Evolutionary conservation across 208 protist species (phyloP).

Genomic region (Trypanosoma cruzi): DNA sequence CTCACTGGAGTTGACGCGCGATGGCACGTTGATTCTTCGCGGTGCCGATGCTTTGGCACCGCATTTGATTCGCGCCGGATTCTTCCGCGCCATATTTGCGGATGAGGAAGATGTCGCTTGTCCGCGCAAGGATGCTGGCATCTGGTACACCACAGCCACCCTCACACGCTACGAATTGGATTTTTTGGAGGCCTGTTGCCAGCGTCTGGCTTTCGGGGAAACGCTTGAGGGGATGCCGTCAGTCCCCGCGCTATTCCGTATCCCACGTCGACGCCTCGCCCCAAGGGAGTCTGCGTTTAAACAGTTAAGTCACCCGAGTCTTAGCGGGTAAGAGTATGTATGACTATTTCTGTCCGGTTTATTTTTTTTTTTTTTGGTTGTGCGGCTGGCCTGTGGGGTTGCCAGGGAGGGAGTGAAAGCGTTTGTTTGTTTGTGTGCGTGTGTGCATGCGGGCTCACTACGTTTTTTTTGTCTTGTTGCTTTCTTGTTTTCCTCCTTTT

Average conservation of each 20-base stretch:
- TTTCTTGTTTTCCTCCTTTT: background rate
- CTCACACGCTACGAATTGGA: slow-evolving; percentile 81
- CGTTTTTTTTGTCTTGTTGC: background rate
- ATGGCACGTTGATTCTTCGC: slow-evolving; percentile 74
- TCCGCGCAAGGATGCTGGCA: slow-evolving; percentile 25
- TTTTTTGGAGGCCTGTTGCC: slow-evolving; percentile 88
- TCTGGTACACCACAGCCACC: slow-evolving; percentile 66
- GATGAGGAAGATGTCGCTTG: background rate
- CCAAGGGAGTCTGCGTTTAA: background rate
- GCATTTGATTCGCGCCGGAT: slow-evolving; percentile 80
- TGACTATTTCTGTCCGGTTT: too few relatives aligned
- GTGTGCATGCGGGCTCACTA: background rate
- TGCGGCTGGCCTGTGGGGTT: too few relatives aligned
- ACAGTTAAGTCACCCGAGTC: slow-evolving; percentile 18
- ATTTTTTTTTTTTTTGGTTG: too few relatives aligned
- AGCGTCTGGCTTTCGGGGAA: slow-evolving; percentile 61
- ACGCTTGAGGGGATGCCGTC: slow-evolving; percentile 46
- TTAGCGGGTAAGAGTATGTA: background rate
- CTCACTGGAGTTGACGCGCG: slow-evolving; percentile 76
- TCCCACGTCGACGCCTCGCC: slow-evolving; percentile 51
- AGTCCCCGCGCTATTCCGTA: slow-evolving; percentile 74
- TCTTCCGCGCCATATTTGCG: slow-evolving; percentile 61
- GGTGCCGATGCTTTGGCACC: slow-evolving; percentile 69
- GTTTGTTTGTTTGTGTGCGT: background rate
- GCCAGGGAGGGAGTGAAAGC: background rate